phyloP scores from a whole-genome alignment of 2,329 filamentous ascomycete genomes.

The Talaromyces sp. region DNA sequence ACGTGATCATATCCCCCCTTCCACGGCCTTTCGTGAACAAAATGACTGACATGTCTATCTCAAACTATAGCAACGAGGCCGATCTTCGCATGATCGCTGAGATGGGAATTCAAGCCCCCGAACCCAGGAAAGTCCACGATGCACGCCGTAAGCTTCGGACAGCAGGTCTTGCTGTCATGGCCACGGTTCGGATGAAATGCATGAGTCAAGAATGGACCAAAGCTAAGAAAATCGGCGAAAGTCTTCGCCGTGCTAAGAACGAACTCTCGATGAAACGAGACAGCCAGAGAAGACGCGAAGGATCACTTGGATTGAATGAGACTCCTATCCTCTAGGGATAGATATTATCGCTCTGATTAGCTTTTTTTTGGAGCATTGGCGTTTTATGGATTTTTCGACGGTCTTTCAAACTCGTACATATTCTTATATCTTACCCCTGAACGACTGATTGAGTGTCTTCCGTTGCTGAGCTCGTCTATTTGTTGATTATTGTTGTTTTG shows the following conservation, averaged over 20 bases:
- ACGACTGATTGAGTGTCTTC: neutral
- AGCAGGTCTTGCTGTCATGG: conserved; percentile 40
- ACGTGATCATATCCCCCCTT: conserved; percentile 41
- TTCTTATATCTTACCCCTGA: neutral
- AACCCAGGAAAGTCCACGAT: conserved; percentile 26
- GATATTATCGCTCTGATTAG: neutral
- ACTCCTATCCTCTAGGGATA: neutral
- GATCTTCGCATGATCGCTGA: conserved; percentile 79
- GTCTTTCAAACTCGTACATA: neutral
- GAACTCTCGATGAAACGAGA: conserved; percentile 28
- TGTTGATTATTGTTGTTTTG: neutral
- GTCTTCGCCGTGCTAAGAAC: conserved; percentile 39
- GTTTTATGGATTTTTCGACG: neutral
- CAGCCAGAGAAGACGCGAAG: conserved; percentile 6
- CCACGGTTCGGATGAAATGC: conserved; percentile 42
- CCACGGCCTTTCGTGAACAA: neutral
- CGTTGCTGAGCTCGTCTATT: neutral
- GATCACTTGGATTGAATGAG: neutral
- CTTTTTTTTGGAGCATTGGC: conserved; percentile 3
- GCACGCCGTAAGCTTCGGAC: conserved; percentile 40
- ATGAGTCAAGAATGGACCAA: conserved; percentile 43
- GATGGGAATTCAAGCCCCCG: conserved; percentile 62
- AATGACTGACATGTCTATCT: conserved; percentile 2
- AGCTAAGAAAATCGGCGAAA: conserved; percentile 40
- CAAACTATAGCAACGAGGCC: conserved; percentile 71